Evolutionary conservation across 139 green algal species (phyloP), one percentile per base, ranked within the genome.

Genomic region (Haematococcus sp.): DNA sequence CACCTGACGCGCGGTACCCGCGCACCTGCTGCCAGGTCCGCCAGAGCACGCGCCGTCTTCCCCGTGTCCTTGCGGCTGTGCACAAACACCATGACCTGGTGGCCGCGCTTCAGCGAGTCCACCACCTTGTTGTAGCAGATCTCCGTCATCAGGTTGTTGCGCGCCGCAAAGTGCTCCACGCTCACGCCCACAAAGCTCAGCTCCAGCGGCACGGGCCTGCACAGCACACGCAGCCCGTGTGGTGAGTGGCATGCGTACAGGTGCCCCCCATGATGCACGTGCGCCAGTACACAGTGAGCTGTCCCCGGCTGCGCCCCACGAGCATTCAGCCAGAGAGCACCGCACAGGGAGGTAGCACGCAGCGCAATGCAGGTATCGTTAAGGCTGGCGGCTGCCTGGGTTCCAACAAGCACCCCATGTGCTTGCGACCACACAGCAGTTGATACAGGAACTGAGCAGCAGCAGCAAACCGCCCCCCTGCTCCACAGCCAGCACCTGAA

Each of bases 1-100:
- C 66, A 13, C 32, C 19, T 52, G 25, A 51, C 7, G 40, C 40
- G 11, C 7, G 40, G 7, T 49, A 11, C 40, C 7, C 40, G 11
- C 40, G 7, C 40, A 49, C 40, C 40, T 11, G 40, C 63, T 56
- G 73, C 73, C 30, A 90, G 51, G 34, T 91, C 80, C 0, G 87
- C 84, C 54, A 99, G 81, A 17, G 77, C 72, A 35, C 93, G 86
- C 3, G 85, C 96, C 0, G 91, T 98, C 88, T 98, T 98, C 52
- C 90, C 91, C 0, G 93, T 98, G 80, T 97, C 93, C 81, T 99
- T 99, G 46, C 96, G 88, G 44, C 84, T 93, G 85, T 99, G 95
- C 55, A 99, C 96, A 81, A 99, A 99, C 71, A 99, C 93, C 96
- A 99, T 99, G 25, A 91, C 94, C 79, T 99, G 96, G 78, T 98